Conservation (phyloP, 768 basidiomycete genomes). For the Hydnum rufescens region DNA sequence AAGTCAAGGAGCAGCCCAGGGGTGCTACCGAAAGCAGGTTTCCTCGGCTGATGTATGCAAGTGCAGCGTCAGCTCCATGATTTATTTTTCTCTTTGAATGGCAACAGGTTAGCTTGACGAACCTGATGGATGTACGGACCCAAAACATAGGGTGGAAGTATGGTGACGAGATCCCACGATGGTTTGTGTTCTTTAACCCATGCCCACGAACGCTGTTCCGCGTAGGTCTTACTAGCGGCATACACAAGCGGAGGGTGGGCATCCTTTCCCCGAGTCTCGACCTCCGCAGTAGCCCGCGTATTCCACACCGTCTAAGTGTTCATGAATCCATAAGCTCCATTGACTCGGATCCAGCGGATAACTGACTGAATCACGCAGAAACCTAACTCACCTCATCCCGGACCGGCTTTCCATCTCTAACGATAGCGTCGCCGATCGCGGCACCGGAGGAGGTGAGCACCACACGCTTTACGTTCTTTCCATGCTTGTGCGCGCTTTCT, state of each 20-base stretch:
- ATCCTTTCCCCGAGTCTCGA: conserved; percentile 6
- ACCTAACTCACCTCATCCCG: no score
- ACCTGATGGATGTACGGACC: no score
- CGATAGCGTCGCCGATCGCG: no score
- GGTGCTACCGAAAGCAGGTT: not conserved
- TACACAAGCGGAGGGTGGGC: conserved; percentile 17
- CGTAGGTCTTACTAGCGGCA: conserved; percentile 10
- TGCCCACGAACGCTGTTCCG: conserved; percentile 11
- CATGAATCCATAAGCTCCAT: not conserved
- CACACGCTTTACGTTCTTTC: no score
- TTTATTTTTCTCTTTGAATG: not conserved
- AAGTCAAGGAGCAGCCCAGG: not conserved
- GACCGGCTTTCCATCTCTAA: no score
- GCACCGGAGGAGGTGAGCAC: no score
- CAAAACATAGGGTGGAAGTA: no score
- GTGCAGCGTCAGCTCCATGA: not conserved
- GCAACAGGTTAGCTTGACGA: no score
- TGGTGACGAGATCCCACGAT: conserved; percentile 5
- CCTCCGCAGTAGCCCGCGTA: conserved; percentile 9
- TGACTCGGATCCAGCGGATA: conserved; percentile 13
- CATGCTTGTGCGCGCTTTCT: conserved; percentile 16
- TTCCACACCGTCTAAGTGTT: conserved; percentile 11
- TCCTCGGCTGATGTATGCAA: not conserved
- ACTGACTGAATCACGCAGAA: conserved; percentile 20
- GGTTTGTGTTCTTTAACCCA: conserved; percentile 11